Base-by-base conservation (phyloP, 2,329 filamentous ascomycete genomes). In the Esteya vermicola region DNA sequence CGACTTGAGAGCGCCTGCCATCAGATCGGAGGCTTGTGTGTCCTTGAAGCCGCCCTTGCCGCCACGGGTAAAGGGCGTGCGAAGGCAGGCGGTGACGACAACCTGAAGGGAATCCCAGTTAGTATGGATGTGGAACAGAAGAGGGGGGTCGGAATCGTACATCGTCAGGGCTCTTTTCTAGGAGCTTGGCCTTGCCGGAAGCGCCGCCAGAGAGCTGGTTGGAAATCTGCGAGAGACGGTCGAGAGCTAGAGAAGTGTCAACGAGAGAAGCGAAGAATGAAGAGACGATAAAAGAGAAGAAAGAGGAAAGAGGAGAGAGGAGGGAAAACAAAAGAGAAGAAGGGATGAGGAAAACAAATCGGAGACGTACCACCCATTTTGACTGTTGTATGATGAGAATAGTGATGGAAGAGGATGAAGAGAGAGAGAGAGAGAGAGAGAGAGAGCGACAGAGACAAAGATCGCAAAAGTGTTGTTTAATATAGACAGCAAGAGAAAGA, bases 1-100 rank as follows among this genome's bases (percentile, higher is more conserved):
- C 44, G 78, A 78, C 62, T 78, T 81, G 62, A 96, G 79, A 35
- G 85, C 79, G 51, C 85, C 85, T 38, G 78, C 77, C 53, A 96
- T 78, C 46, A 96, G 70, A 60, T 96, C 89, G 31, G 85, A 75
- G 7, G 83, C 84, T 41, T 76, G 70, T 9, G 91, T 96, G 63
- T 96, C 91, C 68, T 96, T 96, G 72, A 98, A 91, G 37, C 78
- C 81, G 50, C 91, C 91, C 64, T 86, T 88, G 54, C 88, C 86
- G 51, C 86, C 89, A 62, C 85, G 93, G 49, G 86, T 94, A 61
- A 96, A 78, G 53, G 91, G 76, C 14, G 85, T 93, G 53, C 91
- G 85, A 54, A 95, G 83, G 51, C 83, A 85, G 50, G 83, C 85
- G 46, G 91, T 96, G 47, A 98, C 78, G 54, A 98, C 91, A 49